Base-by-base conservation (phyloP, 2,329 filamentous ascomycete genomes). In the Phaeosphaeria sp. region DNA sequence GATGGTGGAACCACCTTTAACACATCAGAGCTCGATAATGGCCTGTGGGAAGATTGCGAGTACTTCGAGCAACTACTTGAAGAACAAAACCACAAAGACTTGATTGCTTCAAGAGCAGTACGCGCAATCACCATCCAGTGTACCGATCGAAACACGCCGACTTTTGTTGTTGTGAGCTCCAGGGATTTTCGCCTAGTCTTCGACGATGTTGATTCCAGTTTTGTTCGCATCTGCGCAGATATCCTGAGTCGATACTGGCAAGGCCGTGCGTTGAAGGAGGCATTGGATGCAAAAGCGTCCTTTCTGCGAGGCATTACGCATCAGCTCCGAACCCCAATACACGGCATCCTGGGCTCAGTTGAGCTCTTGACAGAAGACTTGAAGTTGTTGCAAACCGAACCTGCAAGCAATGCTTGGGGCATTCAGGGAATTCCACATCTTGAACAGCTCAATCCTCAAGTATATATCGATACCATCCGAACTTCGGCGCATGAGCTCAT, bases 141-240 rank as follows among this genome's bases (percentile, higher is more conserved):
- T 51, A 72, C 77, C 33, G 76, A 64, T 2, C 69, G 69, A 13
- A 64, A 68, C 0, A 67, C 62, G 0, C 67, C 71, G 0, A 78
- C 73, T 0, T 71, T 75, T 0, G 67, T 83, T 0, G 69, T 80
- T 0, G 73, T 82, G 2, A 73, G 74, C 1, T 79, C 77, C 0
- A 78, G 71, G 1, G 75, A 82, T 1, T 73, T 82, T 10, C 76
- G 77, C 27, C 62, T 71, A 0, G 76, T 83, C 3, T 82, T 82
- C 49, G 81, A 83, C 46, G 81, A 83, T 43, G 65, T 82, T 1
- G 81, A 83, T 53, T 65, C 78, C 0, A 81, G 80, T 77, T 82
- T 83, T 46, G 68, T 82, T 0, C 72, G 79, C 4, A 72, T 71
- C 3, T 81, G 79, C 48, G 77, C 80, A 0, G 61, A 63, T 5